Percentiles rank a stretch among this genome's conserved stretches.
These are phyloP conservation scores for Naganishia vishniacii DNA, from an alignment of 768 basidiomycete genomes.

Conservation along the genomic window DNA sequence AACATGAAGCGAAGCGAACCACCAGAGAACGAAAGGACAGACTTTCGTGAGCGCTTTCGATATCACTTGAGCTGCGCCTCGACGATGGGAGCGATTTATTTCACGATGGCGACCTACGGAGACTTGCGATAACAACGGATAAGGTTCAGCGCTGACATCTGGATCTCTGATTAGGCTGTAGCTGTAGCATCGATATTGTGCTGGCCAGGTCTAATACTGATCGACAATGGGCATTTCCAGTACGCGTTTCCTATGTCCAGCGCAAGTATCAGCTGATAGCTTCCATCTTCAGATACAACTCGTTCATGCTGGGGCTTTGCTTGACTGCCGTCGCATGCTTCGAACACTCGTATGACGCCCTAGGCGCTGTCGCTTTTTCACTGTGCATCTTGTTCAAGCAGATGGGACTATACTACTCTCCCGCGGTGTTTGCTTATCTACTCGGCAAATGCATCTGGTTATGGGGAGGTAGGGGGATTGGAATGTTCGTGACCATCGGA, in stretches of 20 bases:
- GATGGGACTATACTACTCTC: conserved; percentile 91
- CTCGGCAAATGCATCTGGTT: conserved; percentile 82
- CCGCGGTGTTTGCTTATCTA: conserved; percentile 83
- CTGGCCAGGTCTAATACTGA: conserved; percentile 73
- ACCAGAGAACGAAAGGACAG: too few relatives aligned
- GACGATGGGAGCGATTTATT: too few relatives aligned
- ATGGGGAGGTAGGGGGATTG: conserved; percentile 65
- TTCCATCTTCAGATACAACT: conserved; percentile 58
- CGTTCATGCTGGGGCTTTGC: conserved; percentile 75
- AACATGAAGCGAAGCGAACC: too few relatives aligned
- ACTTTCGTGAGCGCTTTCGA: too few relatives aligned
- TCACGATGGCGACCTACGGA: too few relatives aligned
- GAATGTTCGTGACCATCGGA: conserved; percentile 64
- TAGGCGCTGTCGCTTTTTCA: conserved; percentile 74
- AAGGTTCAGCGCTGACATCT: too few relatives aligned
- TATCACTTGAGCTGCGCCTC: too few relatives aligned
- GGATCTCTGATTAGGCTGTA: too few relatives aligned
- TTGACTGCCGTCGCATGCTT: conserved; percentile 58
- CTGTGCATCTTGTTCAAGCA: conserved; percentile 88
- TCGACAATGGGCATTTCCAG: conserved; percentile 93
- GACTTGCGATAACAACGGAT: too few relatives aligned
- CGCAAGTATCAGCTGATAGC: too few relatives aligned
- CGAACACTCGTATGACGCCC: conserved; percentile 61
- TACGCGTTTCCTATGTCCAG: conserved; percentile 23
- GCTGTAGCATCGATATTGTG: conserved; percentile 68